Evolutionary conservation across 805 yeast genomes (phyloP), one percentile per base, ranked within the genome.

Genomic region (Helenozyma rhizophorensis): DNA sequence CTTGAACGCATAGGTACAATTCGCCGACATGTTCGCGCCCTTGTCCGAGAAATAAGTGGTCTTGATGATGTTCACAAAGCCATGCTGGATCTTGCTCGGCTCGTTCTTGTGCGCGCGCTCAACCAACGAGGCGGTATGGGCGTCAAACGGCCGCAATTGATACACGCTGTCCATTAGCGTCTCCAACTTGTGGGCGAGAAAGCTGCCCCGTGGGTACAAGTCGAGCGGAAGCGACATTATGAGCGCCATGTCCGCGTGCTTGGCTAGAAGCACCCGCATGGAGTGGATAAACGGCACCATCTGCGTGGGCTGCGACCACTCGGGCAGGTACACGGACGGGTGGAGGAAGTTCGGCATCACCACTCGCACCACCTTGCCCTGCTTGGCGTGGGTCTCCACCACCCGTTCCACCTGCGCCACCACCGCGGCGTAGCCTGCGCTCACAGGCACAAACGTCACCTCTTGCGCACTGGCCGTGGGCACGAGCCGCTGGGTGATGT

Each of bases 1-100:
- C 51, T 80, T 80, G 62, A 89, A 90, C 4, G 95, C 87, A 56
- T 75, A 81, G 58, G 89, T 97, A 38, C 83, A 80, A 37, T 69
- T 68, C 36, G 78, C 74, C 1, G 77, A 72, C 43, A 76, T 75
- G 96, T 88, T 89, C 47, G 76, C 68, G 1, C 98, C 97, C 14
- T 78, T 56, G 29, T 80, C 88, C 34, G 86, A 76, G 22, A 86
- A 59, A 2, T 74, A 67, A 0, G 96, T 93, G 7, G 89, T 50
- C 47, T 85, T 84, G 35, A 72, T 55, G 2, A 93, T 65, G 51
- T 90, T 84, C 25, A 90, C 72, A 33, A 88, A 70, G 0, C 97
- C 98, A 50, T 89, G 97, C 45, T 81, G 88, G 17, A 83, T 72
- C 51, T 81, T 83, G 12, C 77, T 64, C 6, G 93, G 90, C 48